Percentiles rank a stretch among this genome's conserved stretches.
Evolutionary conservation across 768 basidiomycete genomes (phyloP).

Genomic region (Arthromyces matolae): DNA sequence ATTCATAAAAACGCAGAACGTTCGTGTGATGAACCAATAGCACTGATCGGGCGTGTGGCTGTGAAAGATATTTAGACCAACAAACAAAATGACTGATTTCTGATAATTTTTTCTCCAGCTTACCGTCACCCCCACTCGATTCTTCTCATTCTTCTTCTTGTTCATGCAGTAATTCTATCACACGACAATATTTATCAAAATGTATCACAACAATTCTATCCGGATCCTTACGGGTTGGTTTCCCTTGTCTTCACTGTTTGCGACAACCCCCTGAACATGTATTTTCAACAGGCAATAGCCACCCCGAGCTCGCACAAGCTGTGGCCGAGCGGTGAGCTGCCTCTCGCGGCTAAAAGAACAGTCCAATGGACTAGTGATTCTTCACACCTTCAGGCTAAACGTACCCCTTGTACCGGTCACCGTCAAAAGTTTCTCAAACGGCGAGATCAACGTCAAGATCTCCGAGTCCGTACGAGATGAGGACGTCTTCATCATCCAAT

Average conservation of each 20-base stretch:
- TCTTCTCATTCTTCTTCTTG: conserved; percentile 26
- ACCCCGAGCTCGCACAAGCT: conserved; percentile 92
- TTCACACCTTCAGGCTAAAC: conserved; percentile 66
- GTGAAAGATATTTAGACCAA: conserved; percentile 41
- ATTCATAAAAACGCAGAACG: conserved; percentile 9
- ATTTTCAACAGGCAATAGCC: conserved; percentile 79
- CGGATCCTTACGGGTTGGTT: conserved; percentile 69
- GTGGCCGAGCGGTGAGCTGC: conserved; percentile 95
- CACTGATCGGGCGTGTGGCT: conserved; percentile 34
- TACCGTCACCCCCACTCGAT: conserved; percentile 24
- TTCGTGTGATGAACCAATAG: conserved; percentile 20
- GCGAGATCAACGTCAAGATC: conserved; percentile 94
- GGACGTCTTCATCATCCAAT: conserved; percentile 98
- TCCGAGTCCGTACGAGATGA: conserved; percentile 94
- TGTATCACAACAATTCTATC: conserved; percentile 83
- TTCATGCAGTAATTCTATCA: conserved; percentile 39
- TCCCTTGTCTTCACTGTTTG: conserved; percentile 1
- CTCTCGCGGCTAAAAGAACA: conserved; percentile 38
- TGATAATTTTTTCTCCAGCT: conserved; percentile 35
- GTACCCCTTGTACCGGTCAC: conserved; percentile 82
- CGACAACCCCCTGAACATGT: conserved; percentile 14
- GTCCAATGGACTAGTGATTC: conserved; percentile 50
- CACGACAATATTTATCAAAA: conserved; percentile 27
- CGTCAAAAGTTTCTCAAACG: conserved; percentile 89
- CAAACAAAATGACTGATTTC: conserved; percentile 29